Percentiles rank a stretch among this genome's conserved stretches.
phyloP scores from a whole-genome alignment of 129 eudicot genomes.

The Lactuca sativa region DNA sequence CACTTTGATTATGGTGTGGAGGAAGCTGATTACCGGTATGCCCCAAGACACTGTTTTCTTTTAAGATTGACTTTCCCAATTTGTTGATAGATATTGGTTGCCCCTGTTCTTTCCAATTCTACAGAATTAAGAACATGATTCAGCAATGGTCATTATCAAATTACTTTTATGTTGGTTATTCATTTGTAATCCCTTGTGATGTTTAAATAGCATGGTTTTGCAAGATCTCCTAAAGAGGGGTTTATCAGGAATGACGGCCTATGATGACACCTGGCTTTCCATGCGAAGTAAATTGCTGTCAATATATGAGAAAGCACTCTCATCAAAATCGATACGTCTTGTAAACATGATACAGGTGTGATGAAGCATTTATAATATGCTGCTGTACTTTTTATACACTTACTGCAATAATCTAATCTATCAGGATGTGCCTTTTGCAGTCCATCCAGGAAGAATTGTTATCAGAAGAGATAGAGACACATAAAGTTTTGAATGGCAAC shows the following conservation, averaged over 20 bases:
- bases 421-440: constrained; percentile 50
- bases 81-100: constrained; percentile 8
- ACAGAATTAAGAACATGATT: constrained; percentile 13
- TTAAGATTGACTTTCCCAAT: constrained; percentile 6
- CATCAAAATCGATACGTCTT: constrained; percentile 70
- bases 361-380: constrained; percentile 3
- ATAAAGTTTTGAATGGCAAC: constrained; percentile 58
- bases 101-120: constrained; percentile 13
- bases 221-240: constrained; percentile 80
- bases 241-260: constrained; percentile 50
- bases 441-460: constrained; percentile 78
- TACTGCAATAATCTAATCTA: neutral
- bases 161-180: constrained; percentile 21
- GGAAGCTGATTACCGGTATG: constrained; percentile 86
- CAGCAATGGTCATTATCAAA: constrained; percentile 8
- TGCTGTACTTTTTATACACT: constrained; percentile 5
- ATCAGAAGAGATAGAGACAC: constrained; percentile 60
- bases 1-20: constrained; percentile 65
- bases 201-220: constrained; percentile 69
- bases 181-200: constrained; percentile 41
- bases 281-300: constrained; percentile 60
- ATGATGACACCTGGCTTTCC: constrained; percentile 63
- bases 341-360: constrained; percentile 84
- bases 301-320: constrained; percentile 64
- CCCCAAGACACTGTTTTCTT: constrained; percentile 12